Evolutionary conservation across 805 yeast genomes (phyloP), one percentile per base, ranked within the genome.

Genomic region (Kodamaea kaohsiungensis): DNA sequence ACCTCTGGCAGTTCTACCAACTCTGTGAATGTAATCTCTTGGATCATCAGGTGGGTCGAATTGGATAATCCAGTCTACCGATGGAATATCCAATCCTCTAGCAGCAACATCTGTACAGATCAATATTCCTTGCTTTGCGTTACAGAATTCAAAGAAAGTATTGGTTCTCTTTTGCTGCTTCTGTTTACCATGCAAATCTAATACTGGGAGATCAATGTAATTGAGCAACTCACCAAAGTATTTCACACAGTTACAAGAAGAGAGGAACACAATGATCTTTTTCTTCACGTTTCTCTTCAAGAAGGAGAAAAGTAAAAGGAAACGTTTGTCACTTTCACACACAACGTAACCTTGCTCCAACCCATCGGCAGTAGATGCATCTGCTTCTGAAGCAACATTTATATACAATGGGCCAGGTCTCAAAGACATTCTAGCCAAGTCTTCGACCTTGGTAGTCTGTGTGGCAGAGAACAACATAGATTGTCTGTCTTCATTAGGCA

Each of bases 21-120:
- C 99, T 73, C 99, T 86, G 77, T 95, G 99, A 62, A 95, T 95
- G 71, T 95, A 95, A 75, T 95, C 98, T 76, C 98, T 86, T 73
- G 99, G 99, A 76, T 95, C 99, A 87, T 95, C 99, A 70, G 99
- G 99, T 53, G 99, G 99, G 72, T 95, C 99, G 67, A 91, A 95
- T 78, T 95, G 99, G 60, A 95, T 88, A 66, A 95, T 95, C 99
- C 99, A 95, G 77, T 96, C 99, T 53, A 95, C 99, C 27, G 96
- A 87, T 52, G 99, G 99, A 63, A 95, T 95, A 78, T 95, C 99
- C 61, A 95, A 83, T 19, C 99, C 99, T 81, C 99, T 87, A 18
- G 99, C 99, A 33, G 99, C 99, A 61, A 95, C 99, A 73, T 95
- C 99, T 0, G 99, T 95, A 76, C 98, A 95, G 53, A 95, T 81